These are phyloP conservation scores for Yarrowia osloensis DNA, from an alignment of 805 yeast species.

Conservation along the genomic window DNA sequence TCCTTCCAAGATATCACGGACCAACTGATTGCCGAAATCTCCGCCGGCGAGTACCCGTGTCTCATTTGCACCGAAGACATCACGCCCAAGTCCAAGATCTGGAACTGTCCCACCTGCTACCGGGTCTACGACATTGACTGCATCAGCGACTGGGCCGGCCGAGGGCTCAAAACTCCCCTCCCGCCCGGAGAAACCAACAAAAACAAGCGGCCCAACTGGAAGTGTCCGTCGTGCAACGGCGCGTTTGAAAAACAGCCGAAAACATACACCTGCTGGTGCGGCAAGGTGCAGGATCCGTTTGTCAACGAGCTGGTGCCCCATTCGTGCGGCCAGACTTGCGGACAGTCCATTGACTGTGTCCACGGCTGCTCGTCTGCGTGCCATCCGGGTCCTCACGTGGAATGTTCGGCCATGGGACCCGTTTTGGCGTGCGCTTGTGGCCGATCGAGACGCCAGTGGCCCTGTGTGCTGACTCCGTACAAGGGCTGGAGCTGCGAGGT, in stretches of 20 bases:
- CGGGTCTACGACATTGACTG: constrained; percentile 86
- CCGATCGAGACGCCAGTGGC: constrained; percentile 59
- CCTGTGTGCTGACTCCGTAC: constrained; percentile 73
- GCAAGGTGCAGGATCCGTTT: constrained; percentile 66
- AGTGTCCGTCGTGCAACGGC: constrained; percentile 82
- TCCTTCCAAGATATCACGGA: constrained; percentile 25
- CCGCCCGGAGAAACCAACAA: constrained; percentile 8
- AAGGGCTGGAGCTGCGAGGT: constrained; percentile 69
- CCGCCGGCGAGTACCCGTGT: constrained; percentile 73
- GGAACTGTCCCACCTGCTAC: constrained; percentile 78
- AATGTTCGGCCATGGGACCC: constrained; percentile 80
- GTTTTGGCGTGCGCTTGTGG: constrained; percentile 75
- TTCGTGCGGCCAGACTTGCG: constrained; percentile 86
- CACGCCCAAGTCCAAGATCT: constrained; percentile 62
- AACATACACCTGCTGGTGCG: constrained; percentile 84
- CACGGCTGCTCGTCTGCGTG: constrained; percentile 77
- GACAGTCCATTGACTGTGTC: constrained; percentile 54
- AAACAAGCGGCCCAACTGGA: constrained; percentile 58
- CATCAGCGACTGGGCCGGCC: constrained; percentile 80
- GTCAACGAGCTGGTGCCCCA: constrained; percentile 63
- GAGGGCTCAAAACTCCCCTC: constrained; percentile 47
- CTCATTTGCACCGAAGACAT: constrained; percentile 86
- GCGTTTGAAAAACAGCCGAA: constrained; percentile 51
- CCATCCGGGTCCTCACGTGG: constrained; percentile 88
- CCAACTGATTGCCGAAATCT: constrained; percentile 49